Evolutionary conservation across 768 basidiomycete species (phyloP).

Genomic region (Boletus barrowsii): DNA sequence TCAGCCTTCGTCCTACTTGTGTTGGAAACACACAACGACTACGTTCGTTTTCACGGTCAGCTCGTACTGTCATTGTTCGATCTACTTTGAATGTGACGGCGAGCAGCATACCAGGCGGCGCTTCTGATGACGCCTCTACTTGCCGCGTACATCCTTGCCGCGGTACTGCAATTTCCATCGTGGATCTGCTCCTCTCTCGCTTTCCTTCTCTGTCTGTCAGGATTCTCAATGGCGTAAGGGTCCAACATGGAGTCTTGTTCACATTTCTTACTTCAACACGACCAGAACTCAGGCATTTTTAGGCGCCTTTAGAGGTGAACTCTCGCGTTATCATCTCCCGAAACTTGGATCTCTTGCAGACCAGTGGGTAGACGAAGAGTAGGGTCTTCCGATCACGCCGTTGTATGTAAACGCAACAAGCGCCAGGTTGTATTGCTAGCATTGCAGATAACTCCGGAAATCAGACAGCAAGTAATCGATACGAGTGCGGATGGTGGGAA

Average conservation of each 20-base stretch:
- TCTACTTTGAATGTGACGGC: constrained; percentile 6
- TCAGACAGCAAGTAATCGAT: too few relatives aligned
- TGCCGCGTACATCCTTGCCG: constrained; percentile 50
- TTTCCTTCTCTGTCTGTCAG: constrained; percentile 40
- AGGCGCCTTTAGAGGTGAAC: constrained; percentile 48
- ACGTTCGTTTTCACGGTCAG: constrained; percentile 75
- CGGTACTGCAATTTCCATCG: constrained; percentile 49
- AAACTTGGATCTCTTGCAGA: constrained; percentile 64
- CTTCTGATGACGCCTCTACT: constrained; percentile 64
- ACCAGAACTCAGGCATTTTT: constrained; percentile 39
- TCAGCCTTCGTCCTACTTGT: constrained; percentile 62
- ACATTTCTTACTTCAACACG: constrained; percentile 7
- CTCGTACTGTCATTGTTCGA: constrained; percentile 3
- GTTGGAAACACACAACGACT: constrained; percentile 76
- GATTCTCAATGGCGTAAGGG: constrained; percentile 57
- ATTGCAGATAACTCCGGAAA: too few relatives aligned
- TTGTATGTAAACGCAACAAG: not conserved
- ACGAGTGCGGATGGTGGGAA: too few relatives aligned
- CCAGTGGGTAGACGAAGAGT: constrained; percentile 67
- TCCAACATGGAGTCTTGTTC: not conserved
- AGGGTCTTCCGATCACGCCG: not conserved
- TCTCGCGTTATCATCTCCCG: constrained; percentile 60
- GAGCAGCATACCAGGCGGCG: constrained; percentile 74
- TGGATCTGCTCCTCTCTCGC: constrained; percentile 52
- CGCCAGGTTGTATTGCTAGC: too few relatives aligned